Percentiles rank a stretch among this genome's conserved stretches.
phyloP scores from a whole-genome alignment of 2,329 filamentous ascomycete genomes.

The Fusarium nisikadoi region DNA sequence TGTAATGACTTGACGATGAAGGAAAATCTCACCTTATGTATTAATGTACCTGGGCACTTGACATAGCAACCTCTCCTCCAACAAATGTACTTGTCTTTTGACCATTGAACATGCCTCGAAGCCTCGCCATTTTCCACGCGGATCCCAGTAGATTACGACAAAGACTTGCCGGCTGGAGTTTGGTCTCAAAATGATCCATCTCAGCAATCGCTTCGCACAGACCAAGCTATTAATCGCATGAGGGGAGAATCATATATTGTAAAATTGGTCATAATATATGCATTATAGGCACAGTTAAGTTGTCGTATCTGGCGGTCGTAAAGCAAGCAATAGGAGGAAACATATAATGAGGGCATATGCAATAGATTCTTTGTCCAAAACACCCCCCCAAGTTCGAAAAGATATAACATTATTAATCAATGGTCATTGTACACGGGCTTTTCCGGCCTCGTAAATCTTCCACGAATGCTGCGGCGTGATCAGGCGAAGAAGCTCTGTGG shows the following conservation, averaged over 20 bases:
- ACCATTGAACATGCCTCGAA: not conserved
- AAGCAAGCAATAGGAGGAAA: not conserved
- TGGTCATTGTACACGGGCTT: slow-evolving; percentile 56
- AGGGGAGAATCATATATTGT: not conserved
- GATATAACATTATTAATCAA: slow-evolving; percentile 56
- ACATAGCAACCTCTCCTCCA: not conserved
- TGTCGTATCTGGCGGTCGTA: not conserved
- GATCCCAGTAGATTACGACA: not conserved
- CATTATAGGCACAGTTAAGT: not conserved
- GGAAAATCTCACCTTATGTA: slow-evolving; percentile 10
- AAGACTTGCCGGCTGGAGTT: not conserved
- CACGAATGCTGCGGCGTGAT: slow-evolving; percentile 22
- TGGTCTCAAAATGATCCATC: not conserved
- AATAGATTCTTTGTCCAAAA: slow-evolving; percentile 43
- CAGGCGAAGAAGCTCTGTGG: slow-evolving; percentile 22
- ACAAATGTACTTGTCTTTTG: not conserved
- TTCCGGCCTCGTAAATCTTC: slow-evolving; percentile 45
- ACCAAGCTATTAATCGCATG: not conserved
- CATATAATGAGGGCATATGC: slow-evolving; percentile 33
- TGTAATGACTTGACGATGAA: not conserved
- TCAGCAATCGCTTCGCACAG: not conserved
- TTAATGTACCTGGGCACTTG: not conserved
- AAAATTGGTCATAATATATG: not conserved
- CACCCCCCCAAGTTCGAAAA: slow-evolving; percentile 42
- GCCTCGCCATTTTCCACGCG: not conserved